Evolutionary conservation across 805 yeast species (phyloP), one percentile per base, ranked within the genome.

Genomic region (Metschnikowia peoriensis): DNA sequence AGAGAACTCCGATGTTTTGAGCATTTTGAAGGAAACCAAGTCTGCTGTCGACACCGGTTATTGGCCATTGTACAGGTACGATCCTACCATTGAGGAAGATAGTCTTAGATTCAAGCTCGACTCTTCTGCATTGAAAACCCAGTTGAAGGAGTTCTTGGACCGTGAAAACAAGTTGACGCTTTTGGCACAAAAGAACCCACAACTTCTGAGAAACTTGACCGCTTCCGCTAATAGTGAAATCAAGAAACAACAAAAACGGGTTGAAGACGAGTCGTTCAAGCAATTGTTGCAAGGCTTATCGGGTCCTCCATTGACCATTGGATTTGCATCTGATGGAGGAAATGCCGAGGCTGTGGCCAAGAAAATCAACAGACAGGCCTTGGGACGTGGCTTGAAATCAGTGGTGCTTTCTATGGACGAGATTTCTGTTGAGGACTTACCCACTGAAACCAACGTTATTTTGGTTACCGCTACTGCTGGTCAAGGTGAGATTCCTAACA

Each of bases 251-350:
- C 94, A 88, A 71, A 79, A 78, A 53, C 70, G 72, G 53, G 79
- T 83, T 60, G 92, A 97, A 14, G 86, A 86, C 64, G 85, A 81
- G 46, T 94, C 97, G 1, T 90, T 81, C 68, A 78, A 81, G 54
- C 80, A 84, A 64, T 77, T 93, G 53, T 76, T 93, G 45, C 96
- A 88, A 59, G 96, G 96, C 27, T 77, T 93, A 54, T 82, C 90
- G 34, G 97, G 98, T 37, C 97, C 97, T 34, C 97, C 97, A 47
- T 69, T 91, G 56, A 85, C 93, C 11, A 80, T 90, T 55, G 85
- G 90, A 22, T 90, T 81, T 71, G 97, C 97, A 6, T 89, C 96
- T 17, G 97, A 90, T 65, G 96, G 96, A 66, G 97, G 97, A 47
- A 87, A 83, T 61, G 97, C 96, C 41, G 88, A 88, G 63, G 79